Evolutionary conservation across 148 eudicot genomes (phyloP).

Genomic region (Diospyros lotus): DNA sequence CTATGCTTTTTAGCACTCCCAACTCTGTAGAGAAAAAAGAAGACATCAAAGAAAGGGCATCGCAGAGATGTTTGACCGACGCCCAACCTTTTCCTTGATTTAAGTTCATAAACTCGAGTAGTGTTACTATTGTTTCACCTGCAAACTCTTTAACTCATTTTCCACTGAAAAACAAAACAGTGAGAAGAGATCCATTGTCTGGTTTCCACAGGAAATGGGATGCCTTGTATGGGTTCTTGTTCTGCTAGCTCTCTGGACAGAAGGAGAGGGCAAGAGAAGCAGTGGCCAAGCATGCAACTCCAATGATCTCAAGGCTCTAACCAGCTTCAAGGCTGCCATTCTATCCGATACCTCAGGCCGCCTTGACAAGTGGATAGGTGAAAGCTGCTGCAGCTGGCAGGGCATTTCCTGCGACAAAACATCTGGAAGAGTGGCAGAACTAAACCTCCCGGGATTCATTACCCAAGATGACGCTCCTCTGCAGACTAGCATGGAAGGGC

Average conservation of each 20-base stretch:
- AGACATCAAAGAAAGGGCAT: too few species aligned
- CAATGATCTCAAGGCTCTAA: conserved; percentile 37
- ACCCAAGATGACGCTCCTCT: conserved; percentile 22
- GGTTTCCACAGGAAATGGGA: conserved; percentile 9
- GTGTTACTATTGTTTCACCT: too few species aligned
- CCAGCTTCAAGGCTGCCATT: conserved; percentile 33
- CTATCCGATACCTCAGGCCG: conserved; percentile 35
- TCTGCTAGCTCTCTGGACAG: background rate
- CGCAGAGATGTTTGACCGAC: too few species aligned
- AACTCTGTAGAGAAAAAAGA: too few species aligned
- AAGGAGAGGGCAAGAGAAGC: background rate
- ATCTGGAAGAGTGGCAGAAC: conserved; percentile 47
- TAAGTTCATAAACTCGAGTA: too few species aligned
- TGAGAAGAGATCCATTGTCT: too few species aligned
- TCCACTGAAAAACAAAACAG: too few species aligned
- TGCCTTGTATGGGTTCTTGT: conserved; percentile 9
- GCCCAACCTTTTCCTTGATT: too few species aligned
- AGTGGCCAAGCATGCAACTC: conserved; percentile 25
- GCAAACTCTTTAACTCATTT: too few species aligned
- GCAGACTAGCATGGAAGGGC: conserved; percentile 37
- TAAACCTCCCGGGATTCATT: conserved; percentile 44
- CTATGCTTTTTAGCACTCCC: too few species aligned
- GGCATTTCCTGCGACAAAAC: conserved; percentile 38
- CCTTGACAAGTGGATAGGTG: conserved; percentile 39
- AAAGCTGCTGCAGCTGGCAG: conserved; percentile 44